Base-by-base conservation (phyloP, 495 filamentous ascomycete genomes). In the Cryomyces minteri region DNA sequence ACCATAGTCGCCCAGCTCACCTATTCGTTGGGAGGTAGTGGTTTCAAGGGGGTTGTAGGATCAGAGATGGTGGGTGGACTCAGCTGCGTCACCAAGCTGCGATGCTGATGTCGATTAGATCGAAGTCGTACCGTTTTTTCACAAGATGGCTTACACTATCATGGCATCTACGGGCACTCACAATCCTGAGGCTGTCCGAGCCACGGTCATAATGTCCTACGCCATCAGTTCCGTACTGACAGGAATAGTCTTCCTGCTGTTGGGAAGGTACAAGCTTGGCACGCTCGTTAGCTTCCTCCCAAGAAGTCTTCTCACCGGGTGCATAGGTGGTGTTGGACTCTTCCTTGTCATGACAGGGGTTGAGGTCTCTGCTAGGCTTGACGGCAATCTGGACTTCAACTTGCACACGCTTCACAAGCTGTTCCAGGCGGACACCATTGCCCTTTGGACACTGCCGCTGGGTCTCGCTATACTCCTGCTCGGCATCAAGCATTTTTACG, bases 301-400 rank as follows among this genome's bases (percentile, higher is more conserved):
- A 30, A 74, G 88, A 32, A 87, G 92, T 49, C 96, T 98, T 50
- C 62, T 96, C n/a, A 84, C 93, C 40, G 90, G 90, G 28, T 95
- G 92, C 56, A 96, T 98, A 48, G 90, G 92, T 37, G 90, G 90
- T 45, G 92, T 98, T 18, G 90, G 90, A n/a, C 92, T 84, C 69
- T 98, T 98, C 61, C 72, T 98, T 28, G 64, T 95, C 41, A 76
- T 79, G 37, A 98, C 90, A 1, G 90, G 83, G 28, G 71, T 98
- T 40, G 90, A 98, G 54, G 90, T 98, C 18, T 88, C 85, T n/a
- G 88, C 88, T 6, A 72, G 86, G 33, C 68, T 98, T 28, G 74
- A 86, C 14, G 86, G 87, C 5, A 83, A 80, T 55, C 69, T 96
- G 12, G 73, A 81, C 50, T 93, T 90, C 53, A 72, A 82, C 52